These are phyloP conservation scores for Xylaria sp. DNA, from an alignment of 2,329 filamentous ascomycete species.

Conservation along the genomic window DNA sequence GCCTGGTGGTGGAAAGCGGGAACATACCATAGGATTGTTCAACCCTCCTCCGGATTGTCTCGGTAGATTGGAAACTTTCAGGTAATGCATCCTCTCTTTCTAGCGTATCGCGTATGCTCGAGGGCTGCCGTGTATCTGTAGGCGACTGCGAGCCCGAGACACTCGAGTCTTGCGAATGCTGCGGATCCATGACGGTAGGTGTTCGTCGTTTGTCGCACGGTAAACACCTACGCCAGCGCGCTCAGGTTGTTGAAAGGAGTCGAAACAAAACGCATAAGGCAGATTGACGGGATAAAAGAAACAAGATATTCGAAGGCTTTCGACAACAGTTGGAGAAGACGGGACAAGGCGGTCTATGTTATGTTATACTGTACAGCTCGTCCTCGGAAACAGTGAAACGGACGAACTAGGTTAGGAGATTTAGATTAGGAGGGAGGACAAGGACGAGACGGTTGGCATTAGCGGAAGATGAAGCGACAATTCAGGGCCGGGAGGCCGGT, in stretches of 20 bases:
- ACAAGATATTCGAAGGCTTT: neutral
- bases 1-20: conserved; percentile 8
- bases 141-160: conserved; percentile 51
- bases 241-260: conserved; percentile 15
- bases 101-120: conserved; percentile 42
- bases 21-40: conserved; percentile 62
- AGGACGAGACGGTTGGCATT: neutral
- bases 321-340: neutral
- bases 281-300: neutral
- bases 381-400: conserved; percentile 5
- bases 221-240: conserved; percentile 26
- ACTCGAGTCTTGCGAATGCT: conserved; percentile 46
- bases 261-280: conserved; percentile 25
- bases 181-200: conserved; percentile 51
- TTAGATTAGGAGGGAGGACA: conserved; percentile 12
- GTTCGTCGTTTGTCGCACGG: conserved; percentile 23
- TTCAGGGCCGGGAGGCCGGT: conserved; percentile 2
- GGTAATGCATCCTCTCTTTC: conserved; percentile 54
- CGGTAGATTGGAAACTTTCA: conserved; percentile 63
- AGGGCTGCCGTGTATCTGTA: conserved; percentile 54
- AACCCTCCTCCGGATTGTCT: conserved; percentile 63
- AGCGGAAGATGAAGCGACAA: conserved; percentile 11
- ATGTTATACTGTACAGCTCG: neutral
- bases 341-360: no score
- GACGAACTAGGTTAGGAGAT: neutral